Evolutionary conservation across 2,329 filamentous ascomycete species (phyloP).

Genomic region (Apiospora arundinis): DNA sequence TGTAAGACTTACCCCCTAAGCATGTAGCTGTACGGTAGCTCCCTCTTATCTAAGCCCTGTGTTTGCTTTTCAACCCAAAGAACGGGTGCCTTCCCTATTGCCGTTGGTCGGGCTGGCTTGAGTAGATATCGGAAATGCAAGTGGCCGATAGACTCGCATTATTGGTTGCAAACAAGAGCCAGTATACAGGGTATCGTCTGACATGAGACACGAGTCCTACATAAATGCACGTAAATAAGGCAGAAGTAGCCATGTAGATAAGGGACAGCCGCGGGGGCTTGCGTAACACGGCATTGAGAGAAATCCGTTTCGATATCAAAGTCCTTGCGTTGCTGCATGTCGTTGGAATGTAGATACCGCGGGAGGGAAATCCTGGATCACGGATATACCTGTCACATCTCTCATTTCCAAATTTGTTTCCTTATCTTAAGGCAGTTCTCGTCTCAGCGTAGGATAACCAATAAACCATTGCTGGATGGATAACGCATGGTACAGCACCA

Average conservation of each 20-base stretch:
- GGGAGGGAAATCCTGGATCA: background rate
- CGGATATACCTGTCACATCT: background rate
- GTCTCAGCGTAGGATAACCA: background rate
- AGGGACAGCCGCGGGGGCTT: background rate
- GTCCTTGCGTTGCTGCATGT: background rate
- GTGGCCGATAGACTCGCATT: background rate
- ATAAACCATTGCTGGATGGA: background rate
- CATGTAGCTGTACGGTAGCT: background rate
- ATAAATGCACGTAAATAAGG: background rate
- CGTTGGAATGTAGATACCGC: background rate
- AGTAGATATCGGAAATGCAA: background rate
- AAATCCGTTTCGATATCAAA: background rate
- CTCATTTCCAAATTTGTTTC: background rate
- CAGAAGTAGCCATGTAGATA: background rate
- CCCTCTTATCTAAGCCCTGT: background rate
- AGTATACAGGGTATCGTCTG: background rate
- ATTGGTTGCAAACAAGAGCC: background rate
- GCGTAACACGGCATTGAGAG: background rate
- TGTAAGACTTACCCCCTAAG: background rate
- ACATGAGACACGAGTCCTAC: background rate
- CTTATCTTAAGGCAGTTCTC: background rate
- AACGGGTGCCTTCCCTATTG: background rate
- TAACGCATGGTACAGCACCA: no score
- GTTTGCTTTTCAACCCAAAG: background rate
- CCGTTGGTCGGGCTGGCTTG: background rate